Evolutionary conservation across 305 asterid genomes (phyloP), one percentile per base, ranked within the genome.

Genomic region (Fraxinus baroniana): DNA sequence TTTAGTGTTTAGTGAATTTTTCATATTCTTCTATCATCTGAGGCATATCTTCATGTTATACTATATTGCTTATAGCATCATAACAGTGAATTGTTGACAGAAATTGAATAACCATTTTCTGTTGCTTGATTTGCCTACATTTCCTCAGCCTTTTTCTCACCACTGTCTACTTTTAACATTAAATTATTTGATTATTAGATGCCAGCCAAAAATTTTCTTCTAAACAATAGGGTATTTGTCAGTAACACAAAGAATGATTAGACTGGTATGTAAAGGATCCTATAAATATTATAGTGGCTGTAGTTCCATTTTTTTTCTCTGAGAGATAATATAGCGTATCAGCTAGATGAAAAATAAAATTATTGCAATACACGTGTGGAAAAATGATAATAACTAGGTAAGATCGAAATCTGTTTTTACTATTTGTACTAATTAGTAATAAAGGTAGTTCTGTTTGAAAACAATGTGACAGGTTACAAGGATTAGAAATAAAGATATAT

Each of bases 1-100:
- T 24, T 37, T 39, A 73, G 74, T 82, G 64, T 49, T 57, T 70
- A 72, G 79, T 17, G 35, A 36, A 75, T 8, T 5, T 35, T 35
- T 33, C 49, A 37, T 17, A 41, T 28, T 4, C 77, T 18, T 15
- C 74, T 77, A 79, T 41, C 76, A 10, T 37, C 76, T 10, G 33
- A 55, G 75, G 24, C 44, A 78, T 3, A 78, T 80, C 66, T 74
- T 49, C 62, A 76, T 20, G 49, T 41, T 74, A 35, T 72, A 15
- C 49, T 72, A 2, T 15, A 66, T 71, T 30, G 44, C 44, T 71
- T 7, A 33, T 71, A 30, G 46, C 26, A 32, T 32, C 46, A n/a
- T 35, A 72, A 68, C 10, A 68, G 37, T 28, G 37, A 68, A 17
- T 17, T 33, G 15, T 33, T 72, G 46, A 72, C 37, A 12, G 22